Evolutionary conservation across 176 grass and related monocot species (phyloP).

Genomic region (Paspalum notatum): DNA sequence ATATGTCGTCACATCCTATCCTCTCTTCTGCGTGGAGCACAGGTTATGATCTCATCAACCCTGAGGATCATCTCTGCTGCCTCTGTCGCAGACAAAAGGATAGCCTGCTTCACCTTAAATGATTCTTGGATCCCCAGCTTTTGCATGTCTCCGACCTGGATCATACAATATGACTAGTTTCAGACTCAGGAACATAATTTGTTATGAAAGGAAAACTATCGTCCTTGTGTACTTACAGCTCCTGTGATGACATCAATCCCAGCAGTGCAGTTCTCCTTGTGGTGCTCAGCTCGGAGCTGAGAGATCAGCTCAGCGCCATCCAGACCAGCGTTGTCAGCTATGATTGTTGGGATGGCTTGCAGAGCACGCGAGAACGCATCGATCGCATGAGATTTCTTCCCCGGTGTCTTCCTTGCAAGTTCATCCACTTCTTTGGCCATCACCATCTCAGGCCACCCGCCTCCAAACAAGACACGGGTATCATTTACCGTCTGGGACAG

Average conservation of each 20-base stretch:
- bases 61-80: constrained; percentile 53
- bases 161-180: neutral
- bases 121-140: constrained; percentile 53
- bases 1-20: constrained; percentile 44
- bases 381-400: constrained; percentile 91
- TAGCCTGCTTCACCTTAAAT: constrained; percentile 61
- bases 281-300: constrained; percentile 96
- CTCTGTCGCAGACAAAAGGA: constrained; percentile 47
- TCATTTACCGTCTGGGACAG: constrained; percentile 94
- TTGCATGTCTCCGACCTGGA: constrained; percentile 56
- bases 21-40: constrained; percentile 45
- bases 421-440: constrained; percentile 91
- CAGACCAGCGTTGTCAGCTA: constrained; percentile 85
- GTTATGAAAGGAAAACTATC: neutral
- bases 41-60: constrained; percentile 56
- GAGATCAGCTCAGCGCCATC: constrained; percentile 91
- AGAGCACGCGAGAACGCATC: constrained; percentile 80
- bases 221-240: constrained; percentile 50
- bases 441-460: constrained; percentile 97
- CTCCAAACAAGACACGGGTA: constrained; percentile 78
- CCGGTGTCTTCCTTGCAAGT: constrained; percentile 86
- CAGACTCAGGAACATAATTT: neutral
- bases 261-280: constrained; percentile 66
- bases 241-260: constrained; percentile 87
- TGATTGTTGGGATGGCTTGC: constrained; percentile 88